These are phyloP conservation scores for Penstemon barbatus DNA, from an alignment of 257 asterid species.

Conservation along the genomic window DNA sequence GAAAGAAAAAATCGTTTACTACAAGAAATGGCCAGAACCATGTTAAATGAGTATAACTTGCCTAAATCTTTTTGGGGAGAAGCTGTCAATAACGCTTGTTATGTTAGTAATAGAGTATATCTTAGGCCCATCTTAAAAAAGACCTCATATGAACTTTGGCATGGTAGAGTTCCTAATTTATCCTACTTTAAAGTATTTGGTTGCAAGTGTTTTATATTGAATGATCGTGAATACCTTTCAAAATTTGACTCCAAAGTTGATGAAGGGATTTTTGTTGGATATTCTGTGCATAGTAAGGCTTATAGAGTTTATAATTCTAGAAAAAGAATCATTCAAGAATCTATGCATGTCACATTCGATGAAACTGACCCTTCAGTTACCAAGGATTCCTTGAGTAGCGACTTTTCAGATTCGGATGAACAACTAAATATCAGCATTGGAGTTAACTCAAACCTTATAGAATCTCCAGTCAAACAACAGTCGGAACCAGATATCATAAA, in stretches of 20 bases:
- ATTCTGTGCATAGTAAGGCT: background rate
- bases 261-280: background rate
- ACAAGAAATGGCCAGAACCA: background rate
- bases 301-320: no score
- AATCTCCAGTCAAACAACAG: no score
- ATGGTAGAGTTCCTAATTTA: background rate
- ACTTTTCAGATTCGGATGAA: no score
- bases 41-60: background rate
- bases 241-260: background rate
- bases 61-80: background rate
- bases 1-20: background rate
- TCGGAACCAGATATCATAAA: background rate
- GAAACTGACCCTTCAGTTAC: no score
- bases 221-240: background rate
- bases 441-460: no score
- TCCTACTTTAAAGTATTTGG: background rate
- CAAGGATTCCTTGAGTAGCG: no score
- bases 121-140: background rate
- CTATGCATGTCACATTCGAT: no score
- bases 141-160: background rate
- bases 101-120: background rate
- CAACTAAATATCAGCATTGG: no score
- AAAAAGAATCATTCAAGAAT: no score
- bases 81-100: background rate
- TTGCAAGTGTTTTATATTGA: background rate